Percentiles rank a stretch among this genome's conserved stretches.
Conservation (phyloP, 2,329 filamentous ascomycete species). For the Verticillium klebahnii region DNA sequence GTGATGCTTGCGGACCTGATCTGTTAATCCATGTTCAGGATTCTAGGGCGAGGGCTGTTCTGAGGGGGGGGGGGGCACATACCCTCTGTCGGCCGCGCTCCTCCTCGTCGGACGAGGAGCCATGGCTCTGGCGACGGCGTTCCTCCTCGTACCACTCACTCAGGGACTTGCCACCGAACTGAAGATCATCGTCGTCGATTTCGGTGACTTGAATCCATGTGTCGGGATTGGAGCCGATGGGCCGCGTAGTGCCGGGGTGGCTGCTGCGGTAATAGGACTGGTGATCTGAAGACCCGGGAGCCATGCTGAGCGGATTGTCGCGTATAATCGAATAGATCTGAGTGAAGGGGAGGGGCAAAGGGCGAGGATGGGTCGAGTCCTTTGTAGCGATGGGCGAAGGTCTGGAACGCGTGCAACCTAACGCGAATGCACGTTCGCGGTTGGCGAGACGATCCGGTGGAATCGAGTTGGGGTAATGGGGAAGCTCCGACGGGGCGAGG, state of each 20-base stretch:
- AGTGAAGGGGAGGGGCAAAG: neutral
- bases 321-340: neutral
- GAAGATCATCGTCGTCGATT: constrained; percentile 58
- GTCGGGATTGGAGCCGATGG: constrained; percentile 25
- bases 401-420: neutral
- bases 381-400: neutral
- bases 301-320: neutral
- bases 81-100: constrained; percentile 34
- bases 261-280: neutral
- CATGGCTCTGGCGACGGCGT: constrained; percentile 36
- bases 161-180: constrained; percentile 55
- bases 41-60: neutral
- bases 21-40: constrained; percentile 3
- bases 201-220: constrained; percentile 50
- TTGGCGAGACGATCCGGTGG: neutral
- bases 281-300: constrained; percentile 1
- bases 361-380: neutral
- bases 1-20: constrained; percentile 11
- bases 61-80: constrained; percentile 7
- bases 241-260: neutral
- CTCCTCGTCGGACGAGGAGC: constrained; percentile 26
- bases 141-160: constrained; percentile 59
- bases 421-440: neutral
- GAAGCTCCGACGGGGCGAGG: neutral
- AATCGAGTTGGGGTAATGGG: neutral